Evolutionary conservation across 768 basidiomycete genomes (phyloP).

Genomic region (Suillus fuscotomentosus): DNA sequence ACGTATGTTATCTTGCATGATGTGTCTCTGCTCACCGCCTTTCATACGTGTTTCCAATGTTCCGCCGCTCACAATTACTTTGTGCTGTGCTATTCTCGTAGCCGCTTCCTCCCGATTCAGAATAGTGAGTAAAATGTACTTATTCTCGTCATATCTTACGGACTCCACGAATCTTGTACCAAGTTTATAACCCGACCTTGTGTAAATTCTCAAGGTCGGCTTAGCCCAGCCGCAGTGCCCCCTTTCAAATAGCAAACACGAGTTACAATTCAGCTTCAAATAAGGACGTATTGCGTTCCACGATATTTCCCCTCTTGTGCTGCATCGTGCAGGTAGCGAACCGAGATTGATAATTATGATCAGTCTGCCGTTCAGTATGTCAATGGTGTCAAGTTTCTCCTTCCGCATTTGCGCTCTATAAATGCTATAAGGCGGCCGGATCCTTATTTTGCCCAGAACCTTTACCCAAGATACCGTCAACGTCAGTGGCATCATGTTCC

Average conservation of each 20-base stretch:
- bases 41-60: neutral
- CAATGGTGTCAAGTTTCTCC: neutral
- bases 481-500: neutral
- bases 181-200: neutral
- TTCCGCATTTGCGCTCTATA: neutral
- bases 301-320: neutral
- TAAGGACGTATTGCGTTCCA: neutral
- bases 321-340: neutral
- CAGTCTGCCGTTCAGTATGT: neutral
- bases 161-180: neutral
- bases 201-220: constrained; percentile 3
- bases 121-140: neutral
- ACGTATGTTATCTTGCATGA: neutral
- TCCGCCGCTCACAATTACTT: neutral
- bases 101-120: neutral
- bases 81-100: neutral
- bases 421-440: constrained; percentile 1
- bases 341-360: neutral
- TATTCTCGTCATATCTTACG: constrained; percentile 3
- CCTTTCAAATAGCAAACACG: constrained; percentile 1
- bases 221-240: neutral
- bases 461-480: constrained; percentile 1
- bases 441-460: neutral
- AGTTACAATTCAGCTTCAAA: neutral
- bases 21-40: neutral